A percentile compares a stretch with the other conserved stretches of the same genome.
These are phyloP conservation scores for Choanephora cucurbitarum DNA, from an alignment of 371 early-diverging fungal species.

Conservation along the genomic window DNA sequence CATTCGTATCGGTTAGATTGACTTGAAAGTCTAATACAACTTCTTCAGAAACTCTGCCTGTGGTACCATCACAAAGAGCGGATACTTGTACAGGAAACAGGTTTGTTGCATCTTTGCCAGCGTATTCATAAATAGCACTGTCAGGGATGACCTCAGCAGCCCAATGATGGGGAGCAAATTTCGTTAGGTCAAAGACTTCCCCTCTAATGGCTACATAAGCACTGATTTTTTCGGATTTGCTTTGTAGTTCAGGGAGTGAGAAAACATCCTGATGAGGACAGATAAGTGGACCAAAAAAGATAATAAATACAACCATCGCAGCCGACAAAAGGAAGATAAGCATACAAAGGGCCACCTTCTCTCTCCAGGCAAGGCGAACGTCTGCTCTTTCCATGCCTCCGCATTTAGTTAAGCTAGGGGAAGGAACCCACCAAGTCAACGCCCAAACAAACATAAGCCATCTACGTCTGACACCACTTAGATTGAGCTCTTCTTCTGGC, in stretches of 20 bases:
- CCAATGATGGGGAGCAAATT: slow-evolving; percentile 57
- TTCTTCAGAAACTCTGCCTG: slow-evolving; percentile 29
- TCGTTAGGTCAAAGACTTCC: slow-evolving; percentile 63
- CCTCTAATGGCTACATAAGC: slow-evolving; percentile 62
- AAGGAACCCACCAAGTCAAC: slow-evolving; percentile 84
- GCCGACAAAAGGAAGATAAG: slow-evolving; percentile 75
- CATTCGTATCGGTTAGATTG: slow-evolving; percentile 34
- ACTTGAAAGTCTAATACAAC: slow-evolving; percentile 34
- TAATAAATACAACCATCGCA: slow-evolving; percentile 81
- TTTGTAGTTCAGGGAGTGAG: slow-evolving; percentile 53
- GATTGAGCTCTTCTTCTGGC: slow-evolving; percentile 35
- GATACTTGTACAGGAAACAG: slow-evolving; percentile 73
- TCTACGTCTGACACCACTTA: slow-evolving; percentile 44
- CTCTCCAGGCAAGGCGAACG: slow-evolving; percentile 89
- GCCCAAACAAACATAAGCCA: slow-evolving; percentile 82
- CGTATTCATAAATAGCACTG: slow-evolving; percentile 54
- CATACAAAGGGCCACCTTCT: slow-evolving; percentile 86
- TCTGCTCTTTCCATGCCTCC: slow-evolving; percentile 74
- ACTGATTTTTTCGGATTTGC: slow-evolving; percentile 37
- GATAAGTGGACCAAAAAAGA: slow-evolving; percentile 76
- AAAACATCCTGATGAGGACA: slow-evolving; percentile 79
- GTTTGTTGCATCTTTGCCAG: slow-evolving; percentile 61
- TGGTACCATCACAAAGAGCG: slow-evolving; percentile 33
- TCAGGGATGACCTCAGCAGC: slow-evolving; percentile 47
- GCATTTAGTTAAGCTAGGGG: slow-evolving; percentile 53